A percentile compares a stretch with the other conserved stretches of the same genome.
Conservation (phyloP, 768 basidiomycete genomes). For the Lactifluus hygrophoroides region DNA sequence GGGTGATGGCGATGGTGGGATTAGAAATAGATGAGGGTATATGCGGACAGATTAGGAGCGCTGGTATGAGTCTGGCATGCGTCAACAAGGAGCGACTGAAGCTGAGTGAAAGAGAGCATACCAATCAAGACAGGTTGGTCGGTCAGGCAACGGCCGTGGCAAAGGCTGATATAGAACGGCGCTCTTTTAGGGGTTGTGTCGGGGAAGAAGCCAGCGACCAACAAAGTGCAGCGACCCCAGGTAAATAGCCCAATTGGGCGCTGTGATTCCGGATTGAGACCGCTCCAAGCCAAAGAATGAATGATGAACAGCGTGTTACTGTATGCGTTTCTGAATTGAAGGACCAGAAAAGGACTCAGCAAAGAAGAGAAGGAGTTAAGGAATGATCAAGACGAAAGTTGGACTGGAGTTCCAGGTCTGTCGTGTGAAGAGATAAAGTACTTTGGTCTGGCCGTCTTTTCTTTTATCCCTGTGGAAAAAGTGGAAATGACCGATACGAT, state of each 20-base stretch:
- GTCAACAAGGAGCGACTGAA: neutral
- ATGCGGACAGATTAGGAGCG: slow-evolving; percentile 11
- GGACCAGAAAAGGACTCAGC: neutral
- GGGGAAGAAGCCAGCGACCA: neutral
- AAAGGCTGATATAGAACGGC: neutral
- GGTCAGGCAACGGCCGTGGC: neutral
- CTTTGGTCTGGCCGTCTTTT: neutral
- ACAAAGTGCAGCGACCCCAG: neutral
- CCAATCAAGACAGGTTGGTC: slow-evolving; percentile 7
- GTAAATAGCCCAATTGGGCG: neutral
- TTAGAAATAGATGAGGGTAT: slow-evolving; percentile 14
- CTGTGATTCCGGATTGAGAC: neutral
- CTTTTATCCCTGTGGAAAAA: neutral
- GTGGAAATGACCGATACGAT: neutral
- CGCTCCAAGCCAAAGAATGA: neutral
- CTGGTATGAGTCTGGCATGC: neutral
- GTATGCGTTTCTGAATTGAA: slow-evolving; percentile 8
- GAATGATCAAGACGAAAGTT: neutral
- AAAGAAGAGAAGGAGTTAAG: neutral
- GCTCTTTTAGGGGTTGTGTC: neutral
- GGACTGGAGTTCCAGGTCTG: neutral
- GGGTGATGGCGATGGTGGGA: neutral
- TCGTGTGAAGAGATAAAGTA: neutral
- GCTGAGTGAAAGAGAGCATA: neutral
- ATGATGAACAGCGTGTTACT: neutral